A percentile compares a stretch with the other conserved stretches of the same genome.
These are phyloP conservation scores for Cadophora sp. DNA, from an alignment of 2,329 filamentous ascomycete species.

Conservation along the genomic window DNA sequence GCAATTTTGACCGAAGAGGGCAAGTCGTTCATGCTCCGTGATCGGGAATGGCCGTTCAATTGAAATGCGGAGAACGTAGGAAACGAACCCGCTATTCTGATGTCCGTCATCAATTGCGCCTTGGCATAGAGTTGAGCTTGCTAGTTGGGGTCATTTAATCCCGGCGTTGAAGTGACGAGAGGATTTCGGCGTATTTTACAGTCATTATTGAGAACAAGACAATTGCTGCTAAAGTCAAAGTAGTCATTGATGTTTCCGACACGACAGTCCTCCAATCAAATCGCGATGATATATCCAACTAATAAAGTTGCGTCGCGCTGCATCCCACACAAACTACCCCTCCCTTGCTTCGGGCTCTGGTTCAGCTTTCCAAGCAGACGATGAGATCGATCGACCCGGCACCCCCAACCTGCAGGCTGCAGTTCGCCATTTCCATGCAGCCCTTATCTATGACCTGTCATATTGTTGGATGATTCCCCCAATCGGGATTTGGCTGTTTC, in stretches of 20 bases:
- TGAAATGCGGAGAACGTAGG: constrained; percentile 1
- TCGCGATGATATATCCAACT: background rate
- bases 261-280: constrained; percentile 1
- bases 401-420: constrained; percentile 21
- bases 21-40: constrained; percentile 11
- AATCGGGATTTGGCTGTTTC: constrained; percentile 1
- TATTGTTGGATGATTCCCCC: constrained; percentile 11
- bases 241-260: background rate
- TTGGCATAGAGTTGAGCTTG: constrained; percentile 6
- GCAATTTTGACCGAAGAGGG: constrained; percentile 2
- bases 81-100: background rate
- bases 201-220: background rate
- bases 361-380: background rate
- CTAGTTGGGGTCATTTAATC: background rate
- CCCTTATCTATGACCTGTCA: constrained; percentile 35
- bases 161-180: background rate
- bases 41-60: background rate
- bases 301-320: constrained; percentile 1
- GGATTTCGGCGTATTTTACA: background rate
- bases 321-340: constrained; percentile 9
- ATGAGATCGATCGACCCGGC: constrained; percentile 24
- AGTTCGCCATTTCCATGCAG: constrained; percentile 30
- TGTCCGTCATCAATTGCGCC: background rate
- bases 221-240: background rate
- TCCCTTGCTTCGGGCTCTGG: background rate